Conservation (phyloP, 2,329 filamentous ascomycete species). For the Venturia nashicola region DNA sequence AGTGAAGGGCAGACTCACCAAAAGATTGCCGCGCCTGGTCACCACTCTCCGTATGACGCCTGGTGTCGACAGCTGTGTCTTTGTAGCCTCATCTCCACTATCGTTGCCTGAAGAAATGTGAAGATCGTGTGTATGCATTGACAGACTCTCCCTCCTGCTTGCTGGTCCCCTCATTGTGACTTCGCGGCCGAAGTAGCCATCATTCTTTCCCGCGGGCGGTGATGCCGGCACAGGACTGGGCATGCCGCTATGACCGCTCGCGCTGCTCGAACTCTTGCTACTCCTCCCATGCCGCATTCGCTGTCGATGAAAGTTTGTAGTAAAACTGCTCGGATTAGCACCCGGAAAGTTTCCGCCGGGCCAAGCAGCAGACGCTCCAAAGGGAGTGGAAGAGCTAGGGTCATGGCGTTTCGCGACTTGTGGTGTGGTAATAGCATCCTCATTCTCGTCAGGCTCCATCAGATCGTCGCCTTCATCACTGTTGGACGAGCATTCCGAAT, state of each 20-base stretch:
- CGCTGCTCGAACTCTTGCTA: conserved; percentile 57
- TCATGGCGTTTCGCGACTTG: conserved; percentile 52
- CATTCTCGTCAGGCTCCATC: conserved; percentile 36
- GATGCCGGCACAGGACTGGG: conserved; percentile 62
- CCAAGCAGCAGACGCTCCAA: conserved; percentile 50
- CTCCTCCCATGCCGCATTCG: conserved; percentile 46
- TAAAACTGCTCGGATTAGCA: neutral
- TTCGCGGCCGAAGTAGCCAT: conserved; percentile 44
- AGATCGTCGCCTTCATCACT: conserved; percentile 47
- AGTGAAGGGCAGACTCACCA: conserved; percentile 45
- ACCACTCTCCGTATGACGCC: conserved; percentile 74
- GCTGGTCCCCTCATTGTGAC: conserved; percentile 34
- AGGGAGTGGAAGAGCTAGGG: conserved; percentile 34
- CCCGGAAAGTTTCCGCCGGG: conserved; percentile 54
- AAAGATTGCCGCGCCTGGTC: conserved; percentile 73
- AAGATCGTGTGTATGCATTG: conserved; percentile 78
- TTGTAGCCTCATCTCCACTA: conserved; percentile 55
- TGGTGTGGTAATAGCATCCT: conserved; percentile 72
- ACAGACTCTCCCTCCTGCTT: conserved; percentile 74
- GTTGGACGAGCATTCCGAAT: conserved; percentile 64
- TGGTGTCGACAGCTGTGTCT: conserved; percentile 39
- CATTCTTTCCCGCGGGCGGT: conserved; percentile 47
- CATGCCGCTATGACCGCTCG: conserved; percentile 56
- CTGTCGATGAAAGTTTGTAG: conserved; percentile 60
- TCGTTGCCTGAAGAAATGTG: conserved; percentile 72